These are phyloP conservation scores for Aquilaria agallochum DNA, from an alignment of 441 rosid genomes.

Conservation along the genomic window DNA sequence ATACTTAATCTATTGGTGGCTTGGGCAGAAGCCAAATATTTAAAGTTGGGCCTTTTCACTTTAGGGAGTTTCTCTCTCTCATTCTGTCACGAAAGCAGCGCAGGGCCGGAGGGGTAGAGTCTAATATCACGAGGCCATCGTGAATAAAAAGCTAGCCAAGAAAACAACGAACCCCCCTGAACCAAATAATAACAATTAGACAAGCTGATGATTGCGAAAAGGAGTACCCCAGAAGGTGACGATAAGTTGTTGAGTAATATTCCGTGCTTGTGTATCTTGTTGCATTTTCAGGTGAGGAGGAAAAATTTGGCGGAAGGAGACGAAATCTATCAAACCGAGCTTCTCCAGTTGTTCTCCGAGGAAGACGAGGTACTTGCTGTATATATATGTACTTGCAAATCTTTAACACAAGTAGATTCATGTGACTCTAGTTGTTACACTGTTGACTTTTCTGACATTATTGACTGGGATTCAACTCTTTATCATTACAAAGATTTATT, in stretches of 20 bases:
- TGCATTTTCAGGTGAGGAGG: slow-evolving; percentile 49
- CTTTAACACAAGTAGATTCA: too few relatives aligned
- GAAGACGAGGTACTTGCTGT: slow-evolving; percentile 69
- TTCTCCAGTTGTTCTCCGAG: slow-evolving; percentile 71
- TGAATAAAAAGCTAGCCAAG: slow-evolving; percentile 27
- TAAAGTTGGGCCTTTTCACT: background rate
- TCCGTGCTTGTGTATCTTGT: background rate
- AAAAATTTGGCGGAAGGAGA: slow-evolving; percentile 45
- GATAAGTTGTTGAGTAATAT: slow-evolving; percentile 1
- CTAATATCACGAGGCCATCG: slow-evolving; percentile 59
- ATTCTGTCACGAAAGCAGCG: slow-evolving; percentile 35
- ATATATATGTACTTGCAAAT: background rate
- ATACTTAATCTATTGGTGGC: background rate
- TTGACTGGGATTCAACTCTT: too few relatives aligned
- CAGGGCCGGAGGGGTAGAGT: slow-evolving; percentile 35
- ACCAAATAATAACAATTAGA: slow-evolving; percentile 10
- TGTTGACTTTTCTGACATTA: too few relatives aligned
- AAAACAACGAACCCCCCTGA: slow-evolving; percentile 18
- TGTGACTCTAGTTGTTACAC: too few relatives aligned
- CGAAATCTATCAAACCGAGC: slow-evolving; percentile 71
- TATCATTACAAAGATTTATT: too few relatives aligned
- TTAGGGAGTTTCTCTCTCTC: background rate
- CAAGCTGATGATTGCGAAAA: background rate
- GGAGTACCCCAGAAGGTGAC: background rate
- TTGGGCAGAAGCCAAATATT: background rate